Conservation (phyloP, 495 filamentous ascomycete genomes). For the Penicillium macrosclerotiorum region DNA sequence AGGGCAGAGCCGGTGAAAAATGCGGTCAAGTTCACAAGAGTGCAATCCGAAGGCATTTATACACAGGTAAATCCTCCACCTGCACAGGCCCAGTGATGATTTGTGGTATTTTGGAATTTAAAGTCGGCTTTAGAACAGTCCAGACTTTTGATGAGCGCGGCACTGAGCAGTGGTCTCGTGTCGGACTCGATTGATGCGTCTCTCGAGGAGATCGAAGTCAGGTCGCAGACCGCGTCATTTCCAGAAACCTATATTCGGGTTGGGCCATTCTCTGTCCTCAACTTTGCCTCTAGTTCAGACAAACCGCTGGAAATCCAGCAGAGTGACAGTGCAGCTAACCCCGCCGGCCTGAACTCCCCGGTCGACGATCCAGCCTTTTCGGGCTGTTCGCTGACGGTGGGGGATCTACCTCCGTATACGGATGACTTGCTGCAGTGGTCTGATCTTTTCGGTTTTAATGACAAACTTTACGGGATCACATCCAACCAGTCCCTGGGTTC, state of each 20-base stretch:
- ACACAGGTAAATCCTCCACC: conserved; percentile 20
- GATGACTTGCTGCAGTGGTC: conserved; percentile 38
- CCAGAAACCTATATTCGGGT: conserved; percentile 22
- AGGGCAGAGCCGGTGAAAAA: background rate
- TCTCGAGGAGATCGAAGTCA: conserved; percentile 27
- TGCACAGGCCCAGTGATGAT: background rate
- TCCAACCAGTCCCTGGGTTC: conserved; percentile 6
- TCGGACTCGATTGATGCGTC: conserved; percentile 34
- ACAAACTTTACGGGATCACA: conserved; percentile 13
- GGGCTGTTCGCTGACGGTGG: conserved; percentile 10
- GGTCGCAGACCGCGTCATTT: conserved; percentile 19
- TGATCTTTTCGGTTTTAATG: conserved; percentile 27
- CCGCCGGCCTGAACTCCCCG: too few species aligned
- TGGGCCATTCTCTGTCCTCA: conserved; percentile 31
- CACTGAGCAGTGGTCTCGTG: conserved; percentile 20
- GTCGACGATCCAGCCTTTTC: background rate
- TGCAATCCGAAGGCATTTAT: conserved; percentile 30
- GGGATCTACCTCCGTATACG: conserved; percentile 25
- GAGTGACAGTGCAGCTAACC: too few species aligned
- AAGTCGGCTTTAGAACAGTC: conserved; percentile 19
- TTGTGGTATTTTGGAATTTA: background rate
- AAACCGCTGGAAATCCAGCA: background rate
- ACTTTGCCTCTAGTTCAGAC: conserved; percentile 10
- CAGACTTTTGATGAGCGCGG: conserved; percentile 31
- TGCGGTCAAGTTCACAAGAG: conserved; percentile 8